Conservation (phyloP, 179 eudicot genomes). For the Beta corolliflora region DNA sequence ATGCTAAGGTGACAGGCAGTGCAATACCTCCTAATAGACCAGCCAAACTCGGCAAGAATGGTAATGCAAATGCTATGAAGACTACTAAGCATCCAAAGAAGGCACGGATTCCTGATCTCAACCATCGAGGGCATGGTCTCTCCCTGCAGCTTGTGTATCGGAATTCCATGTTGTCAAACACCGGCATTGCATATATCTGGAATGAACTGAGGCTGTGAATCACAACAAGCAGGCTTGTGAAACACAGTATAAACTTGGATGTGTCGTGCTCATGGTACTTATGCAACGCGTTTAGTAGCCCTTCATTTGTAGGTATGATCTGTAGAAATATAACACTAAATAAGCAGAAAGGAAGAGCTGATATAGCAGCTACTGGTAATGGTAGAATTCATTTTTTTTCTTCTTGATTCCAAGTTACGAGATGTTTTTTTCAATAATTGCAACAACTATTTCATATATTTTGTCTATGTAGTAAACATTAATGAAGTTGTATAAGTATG, state of each 20-base stretch:
- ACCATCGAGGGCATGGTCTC: constrained; percentile 66
- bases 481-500: neutral
- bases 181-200: constrained; percentile 88
- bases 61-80: constrained; percentile 68
- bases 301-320: constrained; percentile 58
- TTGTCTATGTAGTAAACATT: neutral
- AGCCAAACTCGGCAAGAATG: constrained; percentile 73
- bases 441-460: too few relatives aligned
- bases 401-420: neutral
- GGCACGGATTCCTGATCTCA: constrained; percentile 44
- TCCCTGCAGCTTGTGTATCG: constrained; percentile 57
- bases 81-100: constrained; percentile 69
- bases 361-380: neutral
- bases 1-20: constrained; percentile 68
- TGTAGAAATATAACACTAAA: constrained; percentile 20
- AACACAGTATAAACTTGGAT: constrained; percentile 43
- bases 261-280: constrained; percentile 54
- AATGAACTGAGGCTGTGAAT: constrained; percentile 68
- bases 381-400: neutral
- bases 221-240: constrained; percentile 53
- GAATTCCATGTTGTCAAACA: constrained; percentile 71
- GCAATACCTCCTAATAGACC: constrained; percentile 74
- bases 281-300: constrained; percentile 54
- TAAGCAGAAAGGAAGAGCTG: constrained; percentile 8
- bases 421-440: too few relatives aligned